Conservation (phyloP, 73 alveolate genomes). For the Tetrahymena elliotti region DNA sequence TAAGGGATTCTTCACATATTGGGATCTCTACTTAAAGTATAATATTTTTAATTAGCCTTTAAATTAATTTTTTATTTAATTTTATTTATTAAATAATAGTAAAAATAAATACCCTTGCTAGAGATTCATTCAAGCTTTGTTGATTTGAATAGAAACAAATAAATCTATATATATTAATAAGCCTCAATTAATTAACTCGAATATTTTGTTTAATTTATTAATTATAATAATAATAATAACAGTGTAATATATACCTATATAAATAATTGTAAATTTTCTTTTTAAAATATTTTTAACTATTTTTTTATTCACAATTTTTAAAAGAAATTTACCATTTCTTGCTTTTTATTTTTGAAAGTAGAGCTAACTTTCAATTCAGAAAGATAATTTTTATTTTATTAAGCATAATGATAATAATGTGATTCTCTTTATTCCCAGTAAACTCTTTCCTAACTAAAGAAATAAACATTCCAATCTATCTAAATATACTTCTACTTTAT, state of each 20-base stretch:
- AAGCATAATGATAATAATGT: neutral
- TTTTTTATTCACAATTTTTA: neutral
- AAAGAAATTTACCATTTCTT: neutral
- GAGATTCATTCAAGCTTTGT: neutral
- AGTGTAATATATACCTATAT: no score
- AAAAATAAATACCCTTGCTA: neutral
- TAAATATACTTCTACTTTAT: neutral
- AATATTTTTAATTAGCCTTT: neutral
- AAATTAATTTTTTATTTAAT: neutral
- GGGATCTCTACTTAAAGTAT: neutral
- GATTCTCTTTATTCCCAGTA: neutral
- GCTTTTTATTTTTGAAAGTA: no score
- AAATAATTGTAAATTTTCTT: no score
- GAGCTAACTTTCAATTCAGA: neutral
- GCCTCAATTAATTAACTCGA: neutral
- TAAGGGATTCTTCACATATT: neutral
- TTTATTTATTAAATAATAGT: neutral
- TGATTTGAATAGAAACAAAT: neutral
- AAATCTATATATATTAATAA: neutral
- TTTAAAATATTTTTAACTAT: no score
- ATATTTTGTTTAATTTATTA: no score
- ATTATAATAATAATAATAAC: no score
- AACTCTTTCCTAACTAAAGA: neutral
- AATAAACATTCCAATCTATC: neutral
- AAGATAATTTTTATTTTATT: no score